Evolutionary conservation across 2,329 filamentous ascomycete genomes (phyloP), one percentile per base, ranked within the genome.

Genomic region (Aspergillus novoparasiticus): DNA sequence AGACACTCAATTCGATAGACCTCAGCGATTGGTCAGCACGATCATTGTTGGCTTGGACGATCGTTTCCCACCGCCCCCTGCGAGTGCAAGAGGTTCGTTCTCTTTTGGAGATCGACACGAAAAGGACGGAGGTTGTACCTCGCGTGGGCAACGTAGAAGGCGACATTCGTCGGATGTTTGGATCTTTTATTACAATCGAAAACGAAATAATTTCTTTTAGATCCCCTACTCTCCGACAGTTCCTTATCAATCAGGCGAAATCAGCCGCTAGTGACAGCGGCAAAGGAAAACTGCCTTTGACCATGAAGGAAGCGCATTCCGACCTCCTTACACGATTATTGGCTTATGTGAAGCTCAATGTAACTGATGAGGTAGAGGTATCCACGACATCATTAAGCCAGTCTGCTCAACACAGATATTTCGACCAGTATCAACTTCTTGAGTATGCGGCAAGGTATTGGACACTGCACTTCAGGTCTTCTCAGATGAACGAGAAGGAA

Each of bases 391-490:
- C 57, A 8, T 34, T 59, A 23, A 26, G n/a, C 16, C 9, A 21
- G 30, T 59, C 57, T n/a, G 10, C 21, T 6, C 43, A 50, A 30
- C 6, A 23, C 19, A n/a, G 19, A 23, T 59, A 48, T 30, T 59
- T 59, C 6, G 46, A 51, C 9, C 45, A 59, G 36, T 59, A 59
- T 41, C 41, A 50, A 9, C 34, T 59, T 16, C 57, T 59, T 14
- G 57, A 59, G 16, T 59, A 59, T 51, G 23, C 57, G 16, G 57
- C 45, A 14, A 46, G 57, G 28, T 59, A 59, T 21, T 59, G 57
- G 57, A 41, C 57, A n/a, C 34, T 51, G n/a, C 57, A 59, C 11
- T 59, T 59, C 6, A 46, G 45, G 32, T 46, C 57, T 16, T 59
- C 57, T 32, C 57, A 46, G 19, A 59, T 59, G 57, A 48, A 45